Percentiles rank a stretch among this genome's conserved stretches.
These are phyloP conservation scores for Macrophomina tecta DNA, from an alignment of 2,329 filamentous ascomycete genomes.

Conservation along the genomic window DNA sequence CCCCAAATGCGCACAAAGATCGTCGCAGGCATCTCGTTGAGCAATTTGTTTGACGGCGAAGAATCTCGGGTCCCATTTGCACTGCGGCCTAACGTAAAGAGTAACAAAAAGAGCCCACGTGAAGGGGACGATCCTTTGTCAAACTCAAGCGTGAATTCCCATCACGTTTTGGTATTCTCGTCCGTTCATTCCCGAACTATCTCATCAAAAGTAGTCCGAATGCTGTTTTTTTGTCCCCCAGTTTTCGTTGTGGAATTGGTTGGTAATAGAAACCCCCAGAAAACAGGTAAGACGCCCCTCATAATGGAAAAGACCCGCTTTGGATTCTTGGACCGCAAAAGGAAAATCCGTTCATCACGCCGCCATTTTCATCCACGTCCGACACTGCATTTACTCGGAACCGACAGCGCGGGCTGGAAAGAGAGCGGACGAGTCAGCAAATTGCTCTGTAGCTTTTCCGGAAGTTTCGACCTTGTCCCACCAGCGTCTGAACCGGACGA, in stretches of 20 bases:
- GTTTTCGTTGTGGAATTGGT: slow-evolving; percentile 17
- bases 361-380: slow-evolving; percentile 22
- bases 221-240: slow-evolving; percentile 2
- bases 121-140: neutral
- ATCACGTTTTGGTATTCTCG: slow-evolving; percentile 25
- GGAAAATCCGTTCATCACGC: slow-evolving; percentile 27
- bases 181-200: slow-evolving; percentile 22
- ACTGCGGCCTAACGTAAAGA: slow-evolving; percentile 11
- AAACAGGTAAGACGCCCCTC: slow-evolving; percentile 21
- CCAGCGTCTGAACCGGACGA: slow-evolving; percentile 1
- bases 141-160: slow-evolving; percentile 22
- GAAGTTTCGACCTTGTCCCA: neutral
- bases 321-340: slow-evolving; percentile 23
- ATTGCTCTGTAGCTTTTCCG: neutral
- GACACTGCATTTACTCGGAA: slow-evolving; percentile 19
- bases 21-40: neutral
- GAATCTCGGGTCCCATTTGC: slow-evolving; percentile 8
- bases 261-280: neutral
- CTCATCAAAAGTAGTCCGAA: slow-evolving; percentile 16
- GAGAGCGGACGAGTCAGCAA: neutral
- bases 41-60: neutral
- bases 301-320: slow-evolving; percentile 25
- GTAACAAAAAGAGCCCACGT: neutral
- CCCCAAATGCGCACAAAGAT: neutral
- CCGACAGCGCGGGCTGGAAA: slow-evolving; percentile 26